Evolutionary conservation across 805 yeast species (phyloP), one percentile per base, ranked within the genome.

Genomic region (Tetrapisispora taiwanensis): DNA sequence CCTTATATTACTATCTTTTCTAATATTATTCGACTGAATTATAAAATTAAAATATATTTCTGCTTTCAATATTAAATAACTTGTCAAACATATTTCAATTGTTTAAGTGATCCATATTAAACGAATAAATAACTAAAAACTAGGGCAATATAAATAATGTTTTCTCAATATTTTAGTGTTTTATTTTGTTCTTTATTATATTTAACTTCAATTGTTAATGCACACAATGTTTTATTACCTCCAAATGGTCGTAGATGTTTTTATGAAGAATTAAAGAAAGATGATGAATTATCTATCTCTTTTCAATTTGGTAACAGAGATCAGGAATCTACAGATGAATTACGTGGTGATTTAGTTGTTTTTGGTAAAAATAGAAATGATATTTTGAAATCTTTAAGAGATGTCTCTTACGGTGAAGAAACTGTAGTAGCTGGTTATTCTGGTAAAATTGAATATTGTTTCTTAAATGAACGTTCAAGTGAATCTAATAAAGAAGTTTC

Each of bases 301-400:
- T 90, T 82, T 76, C 98, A 90, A 68, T 94, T 85, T 42, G 97
- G 97, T 52, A 86, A 89, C 58, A 78, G 97, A 66, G 82, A 86
- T 54, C 78, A 81, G 34, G 73, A 72, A 46, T 75, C 85, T 41
- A 72, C 79, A 27, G 79, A 77, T 43, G 90, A 84, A 59, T 68
- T 78, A 49, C 69, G 65, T 41, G 74, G 74, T 48, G 95, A 87
- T 60, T 87, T 89, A 63, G 72, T 78, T 70, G 61, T 77, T 31
- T 60, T 59, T 35, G 72, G 70, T 43, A 70, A 78, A 15, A 56
- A 56, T 17, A 62, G 55, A 37, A 51, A 50, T 10, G 62, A 74
- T 52, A 69, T 77, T 32, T 61, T 79, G 19, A 68, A 71, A 52
- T 67, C 74, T 43, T 64, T 72, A 55, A 63, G 63, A 36, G 81